phyloP scores from a whole-genome alignment of 2,329 filamentous ascomycete genomes.

The Clarireedia homoeocarpa region DNA sequence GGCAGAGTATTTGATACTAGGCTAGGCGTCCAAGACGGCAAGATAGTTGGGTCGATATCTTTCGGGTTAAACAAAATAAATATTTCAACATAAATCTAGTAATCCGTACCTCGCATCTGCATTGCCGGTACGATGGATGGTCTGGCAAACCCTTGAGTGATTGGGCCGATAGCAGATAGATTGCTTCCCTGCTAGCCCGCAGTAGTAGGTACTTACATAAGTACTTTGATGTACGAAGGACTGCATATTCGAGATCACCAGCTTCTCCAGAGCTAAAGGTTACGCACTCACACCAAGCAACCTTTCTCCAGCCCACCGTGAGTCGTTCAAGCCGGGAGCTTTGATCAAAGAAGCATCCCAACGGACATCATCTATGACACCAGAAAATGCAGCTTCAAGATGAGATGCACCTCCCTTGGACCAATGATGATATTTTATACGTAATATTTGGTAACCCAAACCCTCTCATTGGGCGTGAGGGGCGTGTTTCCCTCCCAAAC shows the following conservation, averaged over 20 bases:
- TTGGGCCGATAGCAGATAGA: slow-evolving; percentile 2
- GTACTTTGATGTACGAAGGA: too few relatives aligned
- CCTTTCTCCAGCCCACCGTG: not conserved
- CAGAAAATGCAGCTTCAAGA: not conserved
- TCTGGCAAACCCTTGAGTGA: slow-evolving; percentile 1
- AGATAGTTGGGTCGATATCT: not conserved
- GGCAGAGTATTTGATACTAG: slow-evolving; percentile 6
- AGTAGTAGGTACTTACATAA: too few relatives aligned
- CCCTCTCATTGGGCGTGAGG: not conserved
- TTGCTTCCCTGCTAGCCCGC: not conserved
- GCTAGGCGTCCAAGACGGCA: not conserved
- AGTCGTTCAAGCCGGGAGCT: not conserved
- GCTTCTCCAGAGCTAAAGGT: too few relatives aligned
- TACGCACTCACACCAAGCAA: too few relatives aligned
- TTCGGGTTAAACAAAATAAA: not conserved
- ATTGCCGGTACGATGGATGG: slow-evolving; percentile 8
- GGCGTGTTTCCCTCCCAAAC: not conserved
- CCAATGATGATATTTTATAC: slow-evolving; percentile 10
- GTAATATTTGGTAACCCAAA: slow-evolving; percentile 5
- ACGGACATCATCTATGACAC: slow-evolving; percentile 1
- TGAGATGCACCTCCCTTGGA: not conserved
- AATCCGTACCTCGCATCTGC: slow-evolving; percentile 19
- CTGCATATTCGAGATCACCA: too few relatives aligned
- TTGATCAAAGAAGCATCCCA: not conserved
- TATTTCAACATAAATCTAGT: slow-evolving; percentile 13